These are phyloP conservation scores for Mycena rebaudengoi DNA, from an alignment of 768 basidiomycete species.

Conservation along the genomic window DNA sequence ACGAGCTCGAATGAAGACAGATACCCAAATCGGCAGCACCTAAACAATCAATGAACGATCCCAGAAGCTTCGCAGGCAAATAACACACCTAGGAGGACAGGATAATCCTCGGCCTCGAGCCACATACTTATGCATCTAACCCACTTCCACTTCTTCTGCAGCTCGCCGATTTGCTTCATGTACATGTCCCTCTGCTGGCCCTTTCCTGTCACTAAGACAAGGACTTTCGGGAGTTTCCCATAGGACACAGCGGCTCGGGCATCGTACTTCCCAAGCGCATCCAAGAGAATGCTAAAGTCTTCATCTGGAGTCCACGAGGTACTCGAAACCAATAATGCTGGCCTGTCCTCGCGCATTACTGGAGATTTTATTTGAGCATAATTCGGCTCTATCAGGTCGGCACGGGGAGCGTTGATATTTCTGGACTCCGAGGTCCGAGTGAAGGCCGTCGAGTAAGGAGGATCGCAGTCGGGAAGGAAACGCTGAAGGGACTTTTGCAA, in stretches of 20 bases:
- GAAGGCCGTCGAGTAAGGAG: constrained; percentile 69
- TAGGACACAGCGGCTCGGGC: constrained; percentile 47
- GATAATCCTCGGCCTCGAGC: constrained; percentile 92
- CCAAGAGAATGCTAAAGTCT: constrained; percentile 86
- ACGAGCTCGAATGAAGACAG: constrained; percentile 90
- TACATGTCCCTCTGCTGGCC: constrained; percentile 80
- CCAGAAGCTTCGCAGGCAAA: neutral
- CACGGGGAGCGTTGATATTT: constrained; percentile 31
- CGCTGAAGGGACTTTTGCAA: constrained; percentile 43
- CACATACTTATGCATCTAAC: constrained; percentile 86
- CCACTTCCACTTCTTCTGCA: constrained; percentile 77
- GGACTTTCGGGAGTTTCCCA: constrained; percentile 69
- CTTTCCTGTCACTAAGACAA: constrained; percentile 91
- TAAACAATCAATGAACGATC: constrained; percentile 34
- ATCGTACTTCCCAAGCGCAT: constrained; percentile 80
- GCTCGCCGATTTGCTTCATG: constrained; percentile 68
- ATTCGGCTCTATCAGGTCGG: constrained; percentile 36
- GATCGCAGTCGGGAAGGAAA: constrained; percentile 62
- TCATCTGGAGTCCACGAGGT: constrained; percentile 99
- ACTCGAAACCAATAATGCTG: constrained; percentile 88
- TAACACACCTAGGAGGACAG: constrained; percentile 75
- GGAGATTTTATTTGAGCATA: constrained; percentile 51
- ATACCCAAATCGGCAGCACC: constrained; percentile 94
- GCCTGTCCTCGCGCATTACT: constrained; percentile 71
- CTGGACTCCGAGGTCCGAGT: constrained; percentile 50